These are phyloP conservation scores for Mycena floridula DNA, from an alignment of 768 basidiomycete genomes.

Conservation along the genomic window DNA sequence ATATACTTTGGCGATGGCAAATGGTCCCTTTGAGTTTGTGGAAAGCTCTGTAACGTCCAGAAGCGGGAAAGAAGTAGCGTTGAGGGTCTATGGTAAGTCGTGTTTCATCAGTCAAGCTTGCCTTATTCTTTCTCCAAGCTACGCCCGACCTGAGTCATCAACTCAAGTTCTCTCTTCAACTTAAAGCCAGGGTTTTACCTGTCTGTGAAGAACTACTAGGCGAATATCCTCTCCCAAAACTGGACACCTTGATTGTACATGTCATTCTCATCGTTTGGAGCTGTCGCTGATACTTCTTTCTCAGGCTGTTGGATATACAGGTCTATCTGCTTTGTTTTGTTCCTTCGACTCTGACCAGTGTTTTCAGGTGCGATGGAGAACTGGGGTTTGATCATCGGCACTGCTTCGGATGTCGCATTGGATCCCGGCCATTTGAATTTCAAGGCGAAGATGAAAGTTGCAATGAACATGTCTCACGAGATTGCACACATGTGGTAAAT, in stretches of 20 bases:
- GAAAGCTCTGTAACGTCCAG: constrained; percentile 52
- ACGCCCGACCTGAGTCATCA: constrained; percentile 81
- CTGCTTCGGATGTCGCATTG: constrained; percentile 74
- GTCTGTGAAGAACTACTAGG: constrained; percentile 92
- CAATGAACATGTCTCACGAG: constrained; percentile 77
- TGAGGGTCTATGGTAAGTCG: constrained; percentile 52
- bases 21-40: constrained; percentile 52
- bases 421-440: constrained; percentile 74
- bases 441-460: constrained; percentile 72
- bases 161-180: constrained; percentile 81
- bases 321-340: constrained; percentile 2
- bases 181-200: constrained; percentile 76
- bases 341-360: not conserved
- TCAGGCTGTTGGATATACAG: constrained; percentile 36
- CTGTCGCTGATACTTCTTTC: constrained; percentile 2
- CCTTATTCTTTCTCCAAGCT: constrained; percentile 40
- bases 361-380: constrained; percentile 83
- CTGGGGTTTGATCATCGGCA: constrained; percentile 89
- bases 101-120: not conserved
- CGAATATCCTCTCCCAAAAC: constrained; percentile 88
- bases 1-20: constrained; percentile 66
- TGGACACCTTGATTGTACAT: constrained; percentile 83
- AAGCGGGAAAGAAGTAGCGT: constrained; percentile 53
- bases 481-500: constrained; percentile 82
- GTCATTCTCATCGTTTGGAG: not conserved